Conservation (phyloP, 306 rosid genomes). For the Crotalaria pallida region DNA sequence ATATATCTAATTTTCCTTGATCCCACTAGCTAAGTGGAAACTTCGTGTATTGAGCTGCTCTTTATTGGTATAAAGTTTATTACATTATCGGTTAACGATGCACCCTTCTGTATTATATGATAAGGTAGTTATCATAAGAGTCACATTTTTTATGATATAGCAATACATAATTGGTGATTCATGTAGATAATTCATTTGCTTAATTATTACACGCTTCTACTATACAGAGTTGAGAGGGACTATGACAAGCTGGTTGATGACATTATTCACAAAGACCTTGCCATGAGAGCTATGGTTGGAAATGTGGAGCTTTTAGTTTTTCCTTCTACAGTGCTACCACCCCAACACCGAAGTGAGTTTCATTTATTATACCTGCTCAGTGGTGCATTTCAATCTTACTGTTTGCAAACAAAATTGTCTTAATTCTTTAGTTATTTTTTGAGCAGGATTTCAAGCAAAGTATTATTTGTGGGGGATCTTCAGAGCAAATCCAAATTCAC, state of each 20-base stretch:
- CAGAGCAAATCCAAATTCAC: constrained; percentile 30
- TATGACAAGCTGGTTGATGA: constrained; percentile 37
- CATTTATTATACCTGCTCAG: neutral
- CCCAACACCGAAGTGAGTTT: constrained; percentile 44
- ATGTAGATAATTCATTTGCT: no score
- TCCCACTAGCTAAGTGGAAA: no score
- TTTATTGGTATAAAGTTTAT: no score
- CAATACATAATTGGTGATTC: no score
- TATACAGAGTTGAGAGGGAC: constrained; percentile 41
- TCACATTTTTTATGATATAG: no score
- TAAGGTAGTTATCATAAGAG: no score
- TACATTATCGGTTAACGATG: no score
- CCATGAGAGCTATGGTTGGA: constrained; percentile 42
- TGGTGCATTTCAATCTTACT: neutral
- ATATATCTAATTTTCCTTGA: no score
- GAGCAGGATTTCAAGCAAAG: constrained; percentile 59
- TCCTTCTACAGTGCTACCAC: constrained; percentile 48
- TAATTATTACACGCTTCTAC: neutral
- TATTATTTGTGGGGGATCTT: constrained; percentile 77
- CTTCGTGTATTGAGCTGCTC: no score
- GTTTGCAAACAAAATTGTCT: neutral
- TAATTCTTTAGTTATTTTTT: neutral
- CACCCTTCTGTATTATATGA: no score
- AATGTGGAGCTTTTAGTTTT: constrained; percentile 64
- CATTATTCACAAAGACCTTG: constrained; percentile 48